Conservation (phyloP, 495 filamentous ascomycete species). For the Staphylotrichum tortipilum region DNA sequence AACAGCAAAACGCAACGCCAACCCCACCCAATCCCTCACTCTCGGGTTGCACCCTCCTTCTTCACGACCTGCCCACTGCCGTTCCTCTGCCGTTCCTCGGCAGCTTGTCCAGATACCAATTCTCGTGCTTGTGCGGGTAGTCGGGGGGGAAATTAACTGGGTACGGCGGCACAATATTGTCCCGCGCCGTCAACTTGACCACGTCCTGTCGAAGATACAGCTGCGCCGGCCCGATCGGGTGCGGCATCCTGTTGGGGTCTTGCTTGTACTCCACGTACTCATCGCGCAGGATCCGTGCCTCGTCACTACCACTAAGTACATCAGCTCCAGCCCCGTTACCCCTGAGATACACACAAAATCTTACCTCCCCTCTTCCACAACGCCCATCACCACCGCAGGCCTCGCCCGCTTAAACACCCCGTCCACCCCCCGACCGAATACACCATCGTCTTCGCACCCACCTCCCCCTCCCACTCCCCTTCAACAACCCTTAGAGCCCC, state of each 20-base stretch:
- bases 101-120: conserved; percentile 1
- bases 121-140: neutral
- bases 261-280: conserved; percentile 3
- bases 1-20: too few species aligned
- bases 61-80: neutral
- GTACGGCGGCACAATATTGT: conserved; percentile 4
- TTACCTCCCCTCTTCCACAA: too few species aligned
- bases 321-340: too few species aligned
- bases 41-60: too few species aligned
- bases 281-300: neutral
- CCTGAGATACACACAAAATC: too few species aligned
- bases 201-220: conserved; percentile 10
- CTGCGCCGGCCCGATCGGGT: conserved; percentile 4
- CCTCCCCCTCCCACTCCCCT: neutral
- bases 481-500: neutral
- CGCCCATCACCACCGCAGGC: too few species aligned
- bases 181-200: neutral
- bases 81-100: neutral
- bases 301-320: neutral
- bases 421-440: conserved; percentile 1
- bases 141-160: conserved; percentile 3
- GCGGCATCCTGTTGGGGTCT: neutral
- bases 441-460: conserved; percentile 6
- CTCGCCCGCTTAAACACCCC: too few species aligned
- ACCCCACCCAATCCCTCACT: neutral